Percentiles rank a stretch among this genome's conserved stretches.
phyloP scores from a whole-genome alignment of 768 basidiomycete species.

The Tricholoma furcatifolium region DNA sequence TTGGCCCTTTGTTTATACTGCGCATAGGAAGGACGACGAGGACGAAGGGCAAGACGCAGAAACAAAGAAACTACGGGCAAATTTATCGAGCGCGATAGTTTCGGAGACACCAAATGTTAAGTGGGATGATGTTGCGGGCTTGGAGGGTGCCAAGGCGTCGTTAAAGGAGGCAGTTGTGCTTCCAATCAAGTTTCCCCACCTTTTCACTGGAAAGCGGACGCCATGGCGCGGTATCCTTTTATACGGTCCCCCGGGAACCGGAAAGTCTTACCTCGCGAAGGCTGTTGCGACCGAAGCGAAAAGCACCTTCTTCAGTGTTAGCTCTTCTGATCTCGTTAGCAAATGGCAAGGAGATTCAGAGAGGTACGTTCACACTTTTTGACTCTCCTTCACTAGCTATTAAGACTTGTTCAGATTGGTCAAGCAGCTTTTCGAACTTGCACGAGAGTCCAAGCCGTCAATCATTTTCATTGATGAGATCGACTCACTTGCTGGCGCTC shows the following conservation, averaged over 20 bases:
- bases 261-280: constrained; percentile 95
- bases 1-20: constrained; percentile 1
- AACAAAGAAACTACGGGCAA: constrained; percentile 93
- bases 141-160: constrained; percentile 92
- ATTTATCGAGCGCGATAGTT: constrained; percentile 83
- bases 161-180: constrained; percentile 98
- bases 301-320: constrained; percentile 97
- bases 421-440: constrained; percentile 94
- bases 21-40: constrained; percentile 39
- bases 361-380: constrained; percentile 51
- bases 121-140: constrained; percentile 98
- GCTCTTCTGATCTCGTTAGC: constrained; percentile 92
- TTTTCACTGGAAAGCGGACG: constrained; percentile 97
- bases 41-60: constrained; percentile 89
- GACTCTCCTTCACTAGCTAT: not conserved
- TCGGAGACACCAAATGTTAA: constrained; percentile 93
- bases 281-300: constrained; percentile 99
- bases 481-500: constrained; percentile 91
- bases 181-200: constrained; percentile 99
- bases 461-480: constrained; percentile 99
- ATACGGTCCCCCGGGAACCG: constrained; percentile 97
- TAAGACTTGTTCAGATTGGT: constrained; percentile 61
- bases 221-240: constrained; percentile 96
- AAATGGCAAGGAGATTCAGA: constrained; percentile 99
- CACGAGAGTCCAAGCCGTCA: constrained; percentile 92